These are phyloP conservation scores for Cryphonectria parasitica DNA, from an alignment of 2,329 filamentous ascomycete genomes.

Conservation along the genomic window DNA sequence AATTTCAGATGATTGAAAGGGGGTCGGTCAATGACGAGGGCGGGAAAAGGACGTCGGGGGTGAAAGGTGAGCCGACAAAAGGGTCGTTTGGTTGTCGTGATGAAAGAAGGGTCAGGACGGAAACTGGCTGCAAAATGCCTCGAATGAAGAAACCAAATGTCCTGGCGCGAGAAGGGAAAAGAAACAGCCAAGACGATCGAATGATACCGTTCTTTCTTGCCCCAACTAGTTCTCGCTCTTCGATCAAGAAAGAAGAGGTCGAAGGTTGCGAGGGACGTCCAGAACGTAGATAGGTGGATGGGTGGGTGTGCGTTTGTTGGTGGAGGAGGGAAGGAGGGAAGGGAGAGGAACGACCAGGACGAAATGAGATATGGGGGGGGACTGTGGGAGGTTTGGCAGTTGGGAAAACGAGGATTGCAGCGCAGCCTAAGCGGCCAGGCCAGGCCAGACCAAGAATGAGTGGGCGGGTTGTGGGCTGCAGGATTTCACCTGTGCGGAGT, in stretches of 20 bases:
- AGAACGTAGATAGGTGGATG: background rate
- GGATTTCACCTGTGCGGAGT: slow-evolving; percentile 9
- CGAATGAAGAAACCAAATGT: slow-evolving; percentile 17
- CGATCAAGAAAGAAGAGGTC: slow-evolving; percentile 23
- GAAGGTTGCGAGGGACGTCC: slow-evolving; percentile 14
- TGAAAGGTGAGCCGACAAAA: background rate
- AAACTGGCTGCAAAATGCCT: slow-evolving; percentile 11
- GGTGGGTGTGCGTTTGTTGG: slow-evolving; percentile 13
- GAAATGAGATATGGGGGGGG: slow-evolving; percentile 28
- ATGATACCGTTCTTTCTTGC: slow-evolving; percentile 19
- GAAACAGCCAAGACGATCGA: slow-evolving; percentile 6
- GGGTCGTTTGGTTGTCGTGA: background rate
- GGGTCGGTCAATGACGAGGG: slow-evolving; percentile 14
- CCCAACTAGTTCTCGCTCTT: slow-evolving; percentile 21
- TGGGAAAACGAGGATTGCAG: slow-evolving; percentile 24
- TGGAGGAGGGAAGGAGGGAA: slow-evolving; percentile 25
- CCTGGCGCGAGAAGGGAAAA: background rate
- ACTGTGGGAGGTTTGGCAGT: slow-evolving; percentile 26
- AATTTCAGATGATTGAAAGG: background rate
- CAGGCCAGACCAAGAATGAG: background rate
- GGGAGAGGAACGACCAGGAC: slow-evolving; percentile 30
- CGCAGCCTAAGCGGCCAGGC: background rate
- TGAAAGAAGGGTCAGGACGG: slow-evolving; percentile 4
- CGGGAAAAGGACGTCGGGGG: slow-evolving; percentile 8
- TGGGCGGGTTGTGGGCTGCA: slow-evolving; percentile 3